phyloP scores from a whole-genome alignment of 2,329 filamentous ascomycete species.

The Pseudogymnoascus destructans region DNA sequence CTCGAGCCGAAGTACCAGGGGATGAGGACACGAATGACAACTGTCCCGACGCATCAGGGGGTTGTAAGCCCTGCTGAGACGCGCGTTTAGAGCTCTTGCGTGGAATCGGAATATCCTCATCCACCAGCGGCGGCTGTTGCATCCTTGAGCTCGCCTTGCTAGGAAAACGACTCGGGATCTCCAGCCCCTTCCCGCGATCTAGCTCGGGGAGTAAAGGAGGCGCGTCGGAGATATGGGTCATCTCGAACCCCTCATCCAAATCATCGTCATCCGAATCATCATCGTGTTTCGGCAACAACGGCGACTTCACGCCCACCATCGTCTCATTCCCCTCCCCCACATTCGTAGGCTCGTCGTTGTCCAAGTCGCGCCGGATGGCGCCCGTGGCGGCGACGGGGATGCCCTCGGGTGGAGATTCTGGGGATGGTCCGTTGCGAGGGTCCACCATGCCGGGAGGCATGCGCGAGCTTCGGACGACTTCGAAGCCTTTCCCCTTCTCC shows the following conservation, averaged over 20 bases:
- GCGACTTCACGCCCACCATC: background rate
- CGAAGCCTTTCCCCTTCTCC: conserved; percentile 91
- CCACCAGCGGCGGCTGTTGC: conserved; percentile 44
- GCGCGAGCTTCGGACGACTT: conserved; percentile 81
- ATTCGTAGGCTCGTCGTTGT: conserved; percentile 28
- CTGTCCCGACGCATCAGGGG: background rate
- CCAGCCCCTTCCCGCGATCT: conserved; percentile 29
- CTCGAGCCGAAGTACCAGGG: background rate
- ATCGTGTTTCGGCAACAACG: background rate
- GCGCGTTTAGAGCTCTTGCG: conserved; percentile 58
- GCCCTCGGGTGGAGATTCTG: conserved; percentile 54
- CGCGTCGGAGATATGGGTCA: conserved; percentile 32
- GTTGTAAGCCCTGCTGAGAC: conserved; percentile 17
- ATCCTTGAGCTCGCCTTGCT: conserved; percentile 40
- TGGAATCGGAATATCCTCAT: conserved; percentile 86
- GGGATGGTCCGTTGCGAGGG: conserved; percentile 39
- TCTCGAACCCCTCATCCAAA: conserved; percentile 34
- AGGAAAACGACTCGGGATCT: conserved; percentile 46
- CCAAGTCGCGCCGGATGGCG: conserved; percentile 27
- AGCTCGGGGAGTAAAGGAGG: conserved; percentile 48
- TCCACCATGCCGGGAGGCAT: conserved; percentile 67
- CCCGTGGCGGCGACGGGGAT: conserved; percentile 46
- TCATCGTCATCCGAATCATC: conserved; percentile 10
- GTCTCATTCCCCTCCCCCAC: conserved; percentile 13
- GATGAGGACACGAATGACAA: background rate